Conservation (phyloP, 495 filamentous ascomycete genomes). For the Daldinia childiae region DNA sequence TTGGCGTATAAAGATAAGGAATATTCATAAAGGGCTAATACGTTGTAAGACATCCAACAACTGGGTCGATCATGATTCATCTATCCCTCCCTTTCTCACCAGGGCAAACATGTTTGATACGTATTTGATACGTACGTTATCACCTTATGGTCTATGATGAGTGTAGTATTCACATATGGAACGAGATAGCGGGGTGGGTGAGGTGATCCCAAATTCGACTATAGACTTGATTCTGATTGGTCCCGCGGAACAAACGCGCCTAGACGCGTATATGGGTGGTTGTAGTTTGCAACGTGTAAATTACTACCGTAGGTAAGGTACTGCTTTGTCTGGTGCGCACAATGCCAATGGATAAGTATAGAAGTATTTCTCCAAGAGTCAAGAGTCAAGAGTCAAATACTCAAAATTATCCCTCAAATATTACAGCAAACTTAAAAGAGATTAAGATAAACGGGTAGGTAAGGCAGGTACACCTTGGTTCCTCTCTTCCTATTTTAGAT, state of each 20-base stretch:
- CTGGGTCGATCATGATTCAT: neutral
- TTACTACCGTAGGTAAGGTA: constrained; percentile 13
- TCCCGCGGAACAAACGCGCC: constrained; percentile 31
- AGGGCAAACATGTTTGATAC: neutral
- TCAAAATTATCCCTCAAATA: neutral
- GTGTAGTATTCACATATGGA: neutral
- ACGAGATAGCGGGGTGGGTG: constrained; percentile 22
- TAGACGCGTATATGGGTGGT: constrained; percentile 32
- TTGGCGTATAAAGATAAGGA: neutral
- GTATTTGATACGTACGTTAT: neutral
- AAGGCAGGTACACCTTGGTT: no score
- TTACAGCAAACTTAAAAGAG: no score
- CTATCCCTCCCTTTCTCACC: neutral
- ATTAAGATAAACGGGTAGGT: no score
- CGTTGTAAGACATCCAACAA: neutral
- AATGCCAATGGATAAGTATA: no score
- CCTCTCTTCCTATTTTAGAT: no score
- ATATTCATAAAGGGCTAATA: neutral
- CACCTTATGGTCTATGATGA: neutral
- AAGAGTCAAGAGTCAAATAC: no score
- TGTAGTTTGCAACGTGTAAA: constrained; percentile 27
- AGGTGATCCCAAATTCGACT: constrained; percentile 11
- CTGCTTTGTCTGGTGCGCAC: no score
- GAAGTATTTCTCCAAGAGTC: no score
- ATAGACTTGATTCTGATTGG: constrained; percentile 28